A percentile compares a stretch with the other conserved stretches of the same genome.
phyloP scores from a whole-genome alignment of 2,329 filamentous ascomycete species.

The Metarhizium guizhouense region DNA sequence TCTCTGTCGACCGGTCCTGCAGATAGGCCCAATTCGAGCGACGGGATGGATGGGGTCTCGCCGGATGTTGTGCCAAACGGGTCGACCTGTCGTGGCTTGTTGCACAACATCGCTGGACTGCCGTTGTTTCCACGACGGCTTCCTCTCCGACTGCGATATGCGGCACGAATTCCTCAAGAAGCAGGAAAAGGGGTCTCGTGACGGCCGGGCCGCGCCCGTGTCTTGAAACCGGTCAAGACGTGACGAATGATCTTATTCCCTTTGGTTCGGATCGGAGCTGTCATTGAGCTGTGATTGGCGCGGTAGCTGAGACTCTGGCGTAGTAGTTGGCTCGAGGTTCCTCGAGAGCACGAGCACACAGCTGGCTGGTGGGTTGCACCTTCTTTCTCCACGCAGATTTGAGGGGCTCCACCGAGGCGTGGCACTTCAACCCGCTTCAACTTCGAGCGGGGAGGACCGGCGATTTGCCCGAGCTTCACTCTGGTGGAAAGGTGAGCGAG shows the following conservation, averaged over 20 bases:
- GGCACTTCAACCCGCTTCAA: background rate
- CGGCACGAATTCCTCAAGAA: background rate
- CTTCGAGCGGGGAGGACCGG: background rate
- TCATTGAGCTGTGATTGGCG: constrained; percentile 5
- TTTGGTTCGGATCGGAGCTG: background rate
- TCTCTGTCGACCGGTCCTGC: no score
- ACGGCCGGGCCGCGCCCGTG: background rate
- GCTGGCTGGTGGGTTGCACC: background rate
- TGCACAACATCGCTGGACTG: background rate
- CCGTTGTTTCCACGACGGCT: background rate
- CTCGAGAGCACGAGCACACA: background rate
- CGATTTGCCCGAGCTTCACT: background rate
- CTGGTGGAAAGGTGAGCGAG: background rate
- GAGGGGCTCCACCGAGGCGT: background rate
- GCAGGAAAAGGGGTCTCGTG: background rate
- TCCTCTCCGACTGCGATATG: background rate
- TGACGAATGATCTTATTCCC: background rate
- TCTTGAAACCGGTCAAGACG: background rate
- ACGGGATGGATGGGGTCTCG: no score
- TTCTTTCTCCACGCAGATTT: background rate
- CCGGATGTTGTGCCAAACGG: no score
- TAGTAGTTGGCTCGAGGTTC: background rate
- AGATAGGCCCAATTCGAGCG: background rate
- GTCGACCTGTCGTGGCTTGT: background rate
- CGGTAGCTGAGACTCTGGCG: background rate